These are phyloP conservation scores for Pisolithus albus DNA, from an alignment of 768 basidiomycete species.

Conservation along the genomic window DNA sequence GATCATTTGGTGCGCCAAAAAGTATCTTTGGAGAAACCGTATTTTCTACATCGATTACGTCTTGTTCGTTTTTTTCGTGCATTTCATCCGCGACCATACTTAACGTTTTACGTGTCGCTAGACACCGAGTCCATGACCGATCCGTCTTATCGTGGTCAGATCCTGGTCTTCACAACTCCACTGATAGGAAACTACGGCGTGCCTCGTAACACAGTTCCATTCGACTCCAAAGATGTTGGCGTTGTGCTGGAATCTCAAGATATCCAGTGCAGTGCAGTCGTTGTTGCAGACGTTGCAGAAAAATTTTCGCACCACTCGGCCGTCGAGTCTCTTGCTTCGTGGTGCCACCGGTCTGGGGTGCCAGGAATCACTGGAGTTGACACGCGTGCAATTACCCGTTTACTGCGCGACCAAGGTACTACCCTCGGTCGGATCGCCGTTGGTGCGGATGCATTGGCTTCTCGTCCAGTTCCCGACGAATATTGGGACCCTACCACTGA, in stretches of 20 bases:
- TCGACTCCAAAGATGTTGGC: constrained; percentile 72
- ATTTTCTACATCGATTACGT: constrained; percentile 98
- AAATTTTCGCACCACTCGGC: constrained; percentile 93
- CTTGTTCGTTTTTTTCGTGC: constrained; percentile 54
- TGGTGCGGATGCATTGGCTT: constrained; percentile 59
- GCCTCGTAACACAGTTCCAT: constrained; percentile 68
- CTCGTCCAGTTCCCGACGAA: constrained; percentile 56
- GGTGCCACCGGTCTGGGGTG: constrained; percentile 86
- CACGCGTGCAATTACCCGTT: constrained; percentile 89
- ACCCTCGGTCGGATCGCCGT: constrained; percentile 89
- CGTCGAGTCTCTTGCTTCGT: constrained; percentile 85
- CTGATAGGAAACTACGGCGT: constrained; percentile 99
- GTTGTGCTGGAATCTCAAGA: constrained; percentile 82
- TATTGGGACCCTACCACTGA: constrained; percentile 92
- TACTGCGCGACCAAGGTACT: constrained; percentile 94
- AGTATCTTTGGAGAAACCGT: constrained; percentile 96
- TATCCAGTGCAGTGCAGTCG: constrained; percentile 87
- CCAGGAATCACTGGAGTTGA: constrained; percentile 97
- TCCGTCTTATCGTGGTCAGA: constrained; percentile 96
- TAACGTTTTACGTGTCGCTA: constrained; percentile 26
- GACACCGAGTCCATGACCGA: constrained; percentile 99
- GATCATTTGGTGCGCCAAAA: constrained; percentile 80
- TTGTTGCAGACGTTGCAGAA: constrained; percentile 93
- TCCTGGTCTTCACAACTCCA: constrained; percentile 97
- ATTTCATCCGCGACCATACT: constrained; percentile 1